Conservation (phyloP, 1,284 basidiomycete species). For the Tilletia setariae region DNA sequence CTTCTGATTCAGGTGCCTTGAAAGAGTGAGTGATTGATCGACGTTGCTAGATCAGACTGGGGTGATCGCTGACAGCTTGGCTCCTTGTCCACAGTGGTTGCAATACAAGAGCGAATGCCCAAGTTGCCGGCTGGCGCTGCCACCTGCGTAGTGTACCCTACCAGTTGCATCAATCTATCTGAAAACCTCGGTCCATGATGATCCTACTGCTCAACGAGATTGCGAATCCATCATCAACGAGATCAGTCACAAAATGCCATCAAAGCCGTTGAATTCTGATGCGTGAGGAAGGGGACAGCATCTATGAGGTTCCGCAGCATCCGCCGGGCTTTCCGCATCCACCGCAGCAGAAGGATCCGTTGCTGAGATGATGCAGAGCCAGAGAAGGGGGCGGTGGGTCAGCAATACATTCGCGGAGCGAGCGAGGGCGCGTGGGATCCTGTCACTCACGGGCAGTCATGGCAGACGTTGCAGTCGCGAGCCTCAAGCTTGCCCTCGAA, state of each 20-base stretch:
- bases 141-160: conserved; percentile 14
- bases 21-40: not conserved
- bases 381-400: not conserved
- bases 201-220: not conserved
- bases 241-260: not conserved
- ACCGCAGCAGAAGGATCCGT: conserved; percentile 1
- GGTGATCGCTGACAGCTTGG: conserved; percentile 20
- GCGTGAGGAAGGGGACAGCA: too few species aligned
- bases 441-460: not conserved
- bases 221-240: not conserved
- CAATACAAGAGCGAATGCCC: conserved; percentile 26
- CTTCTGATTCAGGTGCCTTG: conserved; percentile 3
- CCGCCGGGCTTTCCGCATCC: not conserved
- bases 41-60: not conserved
- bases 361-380: not conserved
- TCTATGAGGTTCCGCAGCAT: not conserved
- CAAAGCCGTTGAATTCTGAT: too few species aligned
- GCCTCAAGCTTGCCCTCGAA: not conserved
- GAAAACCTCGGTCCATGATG: not conserved
- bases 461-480: conserved; percentile 8
- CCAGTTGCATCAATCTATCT: too few species aligned
- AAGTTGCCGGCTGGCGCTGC: conserved; percentile 25
- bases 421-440: not conserved
- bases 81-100: conserved; percentile 26
- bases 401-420: not conserved